A percentile compares a stretch with the other conserved stretches of the same genome.
These are phyloP conservation scores for Cystofilobasidium bisporidii DNA, from an alignment of 768 basidiomycete genomes.

Conservation along the genomic window DNA sequence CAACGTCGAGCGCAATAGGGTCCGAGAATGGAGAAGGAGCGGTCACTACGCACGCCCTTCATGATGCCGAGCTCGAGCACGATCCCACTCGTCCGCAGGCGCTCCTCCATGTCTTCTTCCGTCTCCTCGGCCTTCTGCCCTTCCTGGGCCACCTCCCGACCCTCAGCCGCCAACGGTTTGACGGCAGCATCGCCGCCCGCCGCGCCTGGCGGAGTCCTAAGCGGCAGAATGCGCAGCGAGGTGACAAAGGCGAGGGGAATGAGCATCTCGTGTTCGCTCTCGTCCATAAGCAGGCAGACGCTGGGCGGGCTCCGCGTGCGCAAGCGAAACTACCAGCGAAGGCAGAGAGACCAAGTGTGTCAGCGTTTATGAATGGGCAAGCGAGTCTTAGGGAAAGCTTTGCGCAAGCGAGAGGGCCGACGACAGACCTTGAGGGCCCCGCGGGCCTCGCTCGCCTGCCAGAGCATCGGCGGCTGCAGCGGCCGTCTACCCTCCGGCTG, in stretches of 20 bases:
- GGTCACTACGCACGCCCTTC: conserved; percentile 11
- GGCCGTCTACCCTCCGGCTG: neutral
- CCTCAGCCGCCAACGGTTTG: too few relatives aligned
- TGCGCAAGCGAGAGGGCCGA: too few relatives aligned
- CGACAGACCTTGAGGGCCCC: conserved; percentile 20
- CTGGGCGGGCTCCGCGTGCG: conserved; percentile 14
- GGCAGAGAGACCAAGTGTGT: neutral
- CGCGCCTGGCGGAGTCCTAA: too few relatives aligned
- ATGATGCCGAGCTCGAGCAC: conserved; percentile 24
- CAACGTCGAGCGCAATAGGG: neutral
- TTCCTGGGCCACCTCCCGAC: too few relatives aligned
- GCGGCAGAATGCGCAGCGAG: conserved; percentile 16
- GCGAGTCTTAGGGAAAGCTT: too few relatives aligned
- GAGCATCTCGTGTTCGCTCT: conserved; percentile 24
- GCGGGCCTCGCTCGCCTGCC: conserved; percentile 18
- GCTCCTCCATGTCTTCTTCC: conserved; percentile 11
- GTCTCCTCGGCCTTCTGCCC: neutral
- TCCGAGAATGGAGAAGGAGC: neutral
- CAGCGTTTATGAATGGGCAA: neutral
- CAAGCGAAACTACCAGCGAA: conserved; percentile 17
- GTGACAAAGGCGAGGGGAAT: conserved; percentile 18
- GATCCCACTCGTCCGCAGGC: conserved; percentile 6
- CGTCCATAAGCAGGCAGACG: conserved; percentile 25
- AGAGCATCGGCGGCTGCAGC: conserved; percentile 8
- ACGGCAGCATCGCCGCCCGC: too few relatives aligned